Conservation (phyloP, 495 filamentous ascomycete genomes). For the Aspergillus panamensis region DNA sequence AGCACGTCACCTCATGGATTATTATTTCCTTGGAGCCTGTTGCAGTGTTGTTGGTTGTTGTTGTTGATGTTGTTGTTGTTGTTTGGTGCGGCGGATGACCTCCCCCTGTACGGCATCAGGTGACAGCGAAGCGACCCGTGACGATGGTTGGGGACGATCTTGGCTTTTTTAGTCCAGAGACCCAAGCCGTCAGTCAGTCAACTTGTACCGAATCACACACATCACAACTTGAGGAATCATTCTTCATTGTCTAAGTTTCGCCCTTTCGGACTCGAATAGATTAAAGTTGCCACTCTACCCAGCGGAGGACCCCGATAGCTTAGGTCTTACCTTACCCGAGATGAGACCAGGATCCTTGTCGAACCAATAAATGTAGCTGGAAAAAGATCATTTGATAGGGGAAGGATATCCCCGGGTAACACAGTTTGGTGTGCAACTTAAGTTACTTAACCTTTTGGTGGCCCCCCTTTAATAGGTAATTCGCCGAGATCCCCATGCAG, state of each 20-base stretch:
- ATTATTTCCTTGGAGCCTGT: too few relatives aligned
- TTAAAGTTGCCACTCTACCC: too few relatives aligned
- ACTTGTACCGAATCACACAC: too few relatives aligned
- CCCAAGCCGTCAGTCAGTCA: background rate
- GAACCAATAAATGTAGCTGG: background rate
- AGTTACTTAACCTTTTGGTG: conserved; percentile 13
- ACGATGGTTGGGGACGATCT: conserved; percentile 9
- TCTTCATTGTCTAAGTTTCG: too few relatives aligned
- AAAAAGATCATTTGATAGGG: background rate
- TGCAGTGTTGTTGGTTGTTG: too few relatives aligned
- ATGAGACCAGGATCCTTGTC: background rate
- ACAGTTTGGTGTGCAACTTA: conserved; percentile 3
- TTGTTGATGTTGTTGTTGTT: too few relatives aligned
- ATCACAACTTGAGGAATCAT: too few relatives aligned
- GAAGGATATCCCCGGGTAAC: background rate
- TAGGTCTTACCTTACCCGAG: background rate
- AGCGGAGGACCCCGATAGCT: background rate
- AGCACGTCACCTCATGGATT: too few relatives aligned
- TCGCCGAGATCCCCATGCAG: conserved; percentile 14
- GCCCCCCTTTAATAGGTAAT: conserved; percentile 5
- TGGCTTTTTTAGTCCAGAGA: conserved; percentile 2
- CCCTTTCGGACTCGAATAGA: too few relatives aligned
- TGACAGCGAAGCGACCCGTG: conserved; percentile 17
- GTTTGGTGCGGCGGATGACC: background rate
- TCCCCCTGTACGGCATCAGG: conserved; percentile 14